Conservation (phyloP, 2,329 filamentous ascomycete species). For the Teratosphaeria gauchensis region DNA sequence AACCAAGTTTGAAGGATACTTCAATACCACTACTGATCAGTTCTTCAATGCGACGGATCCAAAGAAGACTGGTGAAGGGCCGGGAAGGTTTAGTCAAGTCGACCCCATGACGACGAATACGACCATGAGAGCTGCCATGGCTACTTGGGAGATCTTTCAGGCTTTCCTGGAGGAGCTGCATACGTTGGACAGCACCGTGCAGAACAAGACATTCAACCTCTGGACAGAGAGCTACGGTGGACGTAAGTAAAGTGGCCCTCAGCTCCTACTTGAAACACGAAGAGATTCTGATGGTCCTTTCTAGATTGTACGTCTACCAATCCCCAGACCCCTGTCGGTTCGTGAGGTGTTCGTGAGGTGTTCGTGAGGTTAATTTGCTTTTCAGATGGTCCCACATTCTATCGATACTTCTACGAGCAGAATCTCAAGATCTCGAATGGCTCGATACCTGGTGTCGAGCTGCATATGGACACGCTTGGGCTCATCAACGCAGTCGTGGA, state of each 20-base stretch:
- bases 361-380: too few species aligned
- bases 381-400: conserved; percentile 44
- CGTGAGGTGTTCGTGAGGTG: too few species aligned
- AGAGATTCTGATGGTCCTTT: too few species aligned
- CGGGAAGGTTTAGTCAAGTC: conserved; percentile 40
- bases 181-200: conserved; percentile 39
- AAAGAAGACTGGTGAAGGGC: conserved; percentile 9
- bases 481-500: conserved; percentile 45
- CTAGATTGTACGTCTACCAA: too few species aligned
- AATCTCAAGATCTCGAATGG: conserved; percentile 43
- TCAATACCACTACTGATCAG: neutral
- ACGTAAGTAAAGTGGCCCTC: conserved; percentile 15
- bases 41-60: conserved; percentile 28
- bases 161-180: conserved; percentile 42
- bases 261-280: too few species aligned
- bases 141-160: conserved; percentile 46
- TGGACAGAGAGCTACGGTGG: conserved; percentile 59
- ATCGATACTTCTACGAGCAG: conserved; percentile 46
- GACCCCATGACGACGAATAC: conserved; percentile 43
- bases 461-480: conserved; percentile 43
- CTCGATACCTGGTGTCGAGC: conserved; percentile 25
- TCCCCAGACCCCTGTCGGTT: too few species aligned
- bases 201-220: conserved; percentile 46
- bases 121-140: conserved; percentile 44
- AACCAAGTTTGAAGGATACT: neutral